phyloP scores from a whole-genome alignment of 208 protist genomes.

The Trypanosoma congolense region DNA sequence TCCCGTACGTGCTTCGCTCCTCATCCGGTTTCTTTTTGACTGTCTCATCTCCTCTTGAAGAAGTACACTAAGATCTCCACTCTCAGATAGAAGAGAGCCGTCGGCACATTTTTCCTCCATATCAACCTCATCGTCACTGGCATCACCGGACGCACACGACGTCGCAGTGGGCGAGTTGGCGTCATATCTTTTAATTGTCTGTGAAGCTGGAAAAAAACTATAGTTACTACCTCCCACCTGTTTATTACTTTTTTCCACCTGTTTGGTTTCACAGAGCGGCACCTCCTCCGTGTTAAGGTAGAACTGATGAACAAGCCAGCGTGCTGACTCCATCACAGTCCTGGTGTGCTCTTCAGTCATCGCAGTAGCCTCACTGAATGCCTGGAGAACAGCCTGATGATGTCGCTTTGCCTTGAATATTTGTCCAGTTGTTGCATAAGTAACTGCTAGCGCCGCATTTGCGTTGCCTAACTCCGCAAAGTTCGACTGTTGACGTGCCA shows the following conservation, averaged over 20 bases:
- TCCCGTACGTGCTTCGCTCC: conserved; percentile 1
- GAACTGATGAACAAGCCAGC: conserved; percentile 82
- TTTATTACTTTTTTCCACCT: conserved; percentile 3
- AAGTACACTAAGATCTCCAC: conserved; percentile 13
- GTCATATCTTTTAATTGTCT: conserved; percentile 4
- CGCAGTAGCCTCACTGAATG: conserved; percentile 32
- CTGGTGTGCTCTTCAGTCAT: conserved; percentile 33
- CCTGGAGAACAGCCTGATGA: conserved; percentile 55
- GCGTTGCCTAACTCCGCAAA: conserved; percentile 67
- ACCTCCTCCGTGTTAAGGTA: conserved; percentile 74
- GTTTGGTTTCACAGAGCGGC: conserved; percentile 26
- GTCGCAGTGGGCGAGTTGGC: conserved; percentile 2
- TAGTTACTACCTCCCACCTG: background rate
- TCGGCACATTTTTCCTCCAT: background rate
- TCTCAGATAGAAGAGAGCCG: conserved; percentile 6
- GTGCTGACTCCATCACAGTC: conserved; percentile 57
- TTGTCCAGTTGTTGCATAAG: conserved; percentile 47
- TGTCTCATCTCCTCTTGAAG: conserved; percentile 1
- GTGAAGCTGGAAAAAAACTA: conserved; percentile 1
- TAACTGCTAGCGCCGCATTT: conserved; percentile 54
- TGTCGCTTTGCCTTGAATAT: conserved; percentile 55
- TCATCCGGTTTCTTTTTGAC: background rate
- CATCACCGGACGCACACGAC: conserved; percentile 17
- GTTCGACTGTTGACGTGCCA: conserved; percentile 55
- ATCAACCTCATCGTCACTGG: conserved; percentile 7